A percentile compares a stretch with the other conserved stretches of the same genome.
Conservation (phyloP, 495 filamentous ascomycete species). For the Neurospora sp. region DNA sequence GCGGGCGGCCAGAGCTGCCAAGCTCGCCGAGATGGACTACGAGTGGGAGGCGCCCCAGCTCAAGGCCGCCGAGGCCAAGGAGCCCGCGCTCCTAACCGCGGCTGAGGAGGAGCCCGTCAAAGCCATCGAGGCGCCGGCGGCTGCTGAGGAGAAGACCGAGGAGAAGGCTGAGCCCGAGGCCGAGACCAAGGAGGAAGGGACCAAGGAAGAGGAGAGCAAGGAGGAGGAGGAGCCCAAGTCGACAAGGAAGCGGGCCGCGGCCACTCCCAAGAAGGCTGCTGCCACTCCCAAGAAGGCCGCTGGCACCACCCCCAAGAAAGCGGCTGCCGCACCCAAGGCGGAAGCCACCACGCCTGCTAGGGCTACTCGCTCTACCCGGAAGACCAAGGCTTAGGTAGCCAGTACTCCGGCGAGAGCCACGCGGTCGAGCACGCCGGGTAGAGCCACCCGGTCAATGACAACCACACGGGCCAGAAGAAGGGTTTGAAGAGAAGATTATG, state of each 20-base stretch:
- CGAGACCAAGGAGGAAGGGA: conserved; percentile 3
- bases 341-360: not conserved
- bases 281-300: not conserved
- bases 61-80: conserved; percentile 46
- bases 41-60: conserved; percentile 67
- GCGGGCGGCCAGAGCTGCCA: conserved; percentile 54
- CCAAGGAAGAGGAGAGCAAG: conserved; percentile 3
- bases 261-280: not conserved
- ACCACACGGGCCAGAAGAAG: not conserved
- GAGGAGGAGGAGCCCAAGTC: conserved; percentile 10
- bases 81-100: conserved; percentile 27
- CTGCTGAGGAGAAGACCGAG: conserved; percentile 7
- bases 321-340: not conserved
- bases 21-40: conserved; percentile 74
- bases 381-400: not conserved
- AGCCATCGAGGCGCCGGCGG: conserved; percentile 17
- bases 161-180: conserved; percentile 1
- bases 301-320: not conserved
- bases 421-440: not conserved
- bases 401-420: not conserved
- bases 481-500: not conserved
- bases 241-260: conserved; percentile 2
- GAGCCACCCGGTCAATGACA: not conserved
- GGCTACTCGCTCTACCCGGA: not conserved
- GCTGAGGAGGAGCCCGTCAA: conserved; percentile 22